phyloP scores from a whole-genome alignment of 192 early-diverging fungal species.

The Coemansia sp. region DNA sequence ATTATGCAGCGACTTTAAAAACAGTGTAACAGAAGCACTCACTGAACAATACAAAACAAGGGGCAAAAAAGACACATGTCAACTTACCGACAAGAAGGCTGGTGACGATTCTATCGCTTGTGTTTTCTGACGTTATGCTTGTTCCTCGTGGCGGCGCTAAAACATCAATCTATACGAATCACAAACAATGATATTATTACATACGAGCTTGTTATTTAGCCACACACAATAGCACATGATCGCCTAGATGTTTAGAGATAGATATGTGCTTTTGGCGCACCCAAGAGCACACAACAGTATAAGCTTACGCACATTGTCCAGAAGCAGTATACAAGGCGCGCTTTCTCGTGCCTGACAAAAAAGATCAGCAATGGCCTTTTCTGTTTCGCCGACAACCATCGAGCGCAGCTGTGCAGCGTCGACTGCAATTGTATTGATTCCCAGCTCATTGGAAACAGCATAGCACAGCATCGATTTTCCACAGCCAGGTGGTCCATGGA shows the following conservation, averaged over 20 bases:
- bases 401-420: slow-evolving; percentile 86
- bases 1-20: not conserved
- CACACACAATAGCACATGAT: not conserved
- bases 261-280: not conserved
- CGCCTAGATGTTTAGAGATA: not conserved
- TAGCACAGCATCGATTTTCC: slow-evolving; percentile 90
- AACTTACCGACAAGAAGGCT: slow-evolving; percentile 65
- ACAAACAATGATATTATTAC: not conserved
- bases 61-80: not conserved
- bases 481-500: slow-evolving; percentile 86
- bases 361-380: slow-evolving; percentile 77
- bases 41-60: not conserved
- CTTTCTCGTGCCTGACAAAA: slow-evolving; percentile 81
- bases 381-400: slow-evolving; percentile 93
- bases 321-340: slow-evolving; percentile 87
- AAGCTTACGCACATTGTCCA: slow-evolving; percentile 79
- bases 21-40: not conserved
- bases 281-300: not conserved
- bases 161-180: slow-evolving; percentile 70
- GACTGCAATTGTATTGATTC: slow-evolving; percentile 81
- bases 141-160: slow-evolving; percentile 73
- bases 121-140: slow-evolving; percentile 72
- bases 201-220: not conserved
- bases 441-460: slow-evolving; percentile 74
- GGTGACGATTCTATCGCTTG: slow-evolving; percentile 86